These are phyloP conservation scores for Penicillium decumbens DNA, from an alignment of 2,329 filamentous ascomycete species.

Conservation along the genomic window DNA sequence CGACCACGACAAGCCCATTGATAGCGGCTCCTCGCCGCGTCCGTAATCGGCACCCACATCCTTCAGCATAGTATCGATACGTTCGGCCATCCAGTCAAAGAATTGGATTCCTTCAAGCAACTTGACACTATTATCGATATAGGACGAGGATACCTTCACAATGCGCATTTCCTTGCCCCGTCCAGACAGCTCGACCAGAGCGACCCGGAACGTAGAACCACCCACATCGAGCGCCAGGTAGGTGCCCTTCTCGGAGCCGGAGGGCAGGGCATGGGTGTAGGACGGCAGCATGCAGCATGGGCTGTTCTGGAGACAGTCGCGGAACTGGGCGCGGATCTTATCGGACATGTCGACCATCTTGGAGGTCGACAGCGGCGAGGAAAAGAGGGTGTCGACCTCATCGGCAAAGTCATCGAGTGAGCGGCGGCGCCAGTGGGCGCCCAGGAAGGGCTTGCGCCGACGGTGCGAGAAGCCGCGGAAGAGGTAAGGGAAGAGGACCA, in stretches of 20 bases:
- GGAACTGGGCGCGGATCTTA: conserved; percentile 49
- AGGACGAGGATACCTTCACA: conserved; percentile 50
- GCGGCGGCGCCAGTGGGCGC: conserved; percentile 34
- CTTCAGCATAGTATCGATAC: conserved; percentile 53
- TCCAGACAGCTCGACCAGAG: conserved; percentile 54
- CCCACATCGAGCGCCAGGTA: conserved; percentile 61
- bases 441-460: conserved; percentile 32
- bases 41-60: conserved; percentile 40
- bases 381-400: conserved; percentile 39
- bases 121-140: conserved; percentile 55
- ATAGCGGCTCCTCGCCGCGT: conserved; percentile 40
- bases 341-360: conserved; percentile 44
- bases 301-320: conserved; percentile 51
- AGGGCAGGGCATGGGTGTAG: conserved; percentile 58
- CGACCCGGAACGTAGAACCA: conserved; percentile 62
- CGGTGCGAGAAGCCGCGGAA: conserved; percentile 32
- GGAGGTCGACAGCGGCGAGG: conserved; percentile 31
- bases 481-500: conserved; percentile 40
- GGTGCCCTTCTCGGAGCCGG: conserved; percentile 56
- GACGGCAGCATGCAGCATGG: conserved; percentile 62
- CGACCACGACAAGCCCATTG: conserved; percentile 62
- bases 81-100: conserved; percentile 63
- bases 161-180: conserved; percentile 51
- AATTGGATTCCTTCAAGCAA: conserved; percentile 53
- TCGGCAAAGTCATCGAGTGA: conserved; percentile 38